Base-by-base conservation (phyloP, 208 protist species). In the Trypanosomatidae sp. region DNA sequence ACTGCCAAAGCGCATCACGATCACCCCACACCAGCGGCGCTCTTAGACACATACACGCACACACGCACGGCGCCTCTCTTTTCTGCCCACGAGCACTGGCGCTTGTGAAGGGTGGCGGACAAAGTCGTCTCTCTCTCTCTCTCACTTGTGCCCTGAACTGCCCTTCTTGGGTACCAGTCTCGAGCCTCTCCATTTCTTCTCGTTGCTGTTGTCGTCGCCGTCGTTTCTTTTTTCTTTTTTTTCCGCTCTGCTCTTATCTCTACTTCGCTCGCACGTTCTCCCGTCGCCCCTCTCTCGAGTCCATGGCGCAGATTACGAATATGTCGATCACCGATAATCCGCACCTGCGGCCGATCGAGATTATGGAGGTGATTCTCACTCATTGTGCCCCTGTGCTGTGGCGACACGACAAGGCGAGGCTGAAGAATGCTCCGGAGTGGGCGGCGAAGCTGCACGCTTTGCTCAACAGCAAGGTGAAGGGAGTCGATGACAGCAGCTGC, bases 251-350 rank as follows among this genome's bases (percentile, higher is more conserved):
- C 36, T 39, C 36, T 39, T 39, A 39, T 39, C 33, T 25, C 12
- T 10, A 43, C 41, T 62, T 41, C 30, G 46, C 12, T 25, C 25
- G 39, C 19, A 7, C 41, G 12, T 65, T 3, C n/a, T 44, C 41
- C 33, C 30, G 30, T 19, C 39, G 9, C 0, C 2, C n/a, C 60
- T 17, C 17, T 47, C 17, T 56, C 25, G 19, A 43, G 0, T 9
- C 55, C 41, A 80, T 80, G 76, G 70, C 66, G 41, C 53, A 75
- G 33, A 71, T 80, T 50, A 75, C 81, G 13, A 73, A 84, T 58
- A 67, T 36, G 25, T 85, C 71, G 72, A 91, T 95, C 65, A 59
- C 77, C 19, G 87, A 95, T 46, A 87, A 95, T 49, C 78, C 87
- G 9, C 53, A 69, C 50, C 52, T 85, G 46, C 88, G 91, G 30